Evolutionary conservation across 2,329 filamentous ascomycete species (phyloP).

Genomic region (Cryphonectria carpinicola): DNA sequence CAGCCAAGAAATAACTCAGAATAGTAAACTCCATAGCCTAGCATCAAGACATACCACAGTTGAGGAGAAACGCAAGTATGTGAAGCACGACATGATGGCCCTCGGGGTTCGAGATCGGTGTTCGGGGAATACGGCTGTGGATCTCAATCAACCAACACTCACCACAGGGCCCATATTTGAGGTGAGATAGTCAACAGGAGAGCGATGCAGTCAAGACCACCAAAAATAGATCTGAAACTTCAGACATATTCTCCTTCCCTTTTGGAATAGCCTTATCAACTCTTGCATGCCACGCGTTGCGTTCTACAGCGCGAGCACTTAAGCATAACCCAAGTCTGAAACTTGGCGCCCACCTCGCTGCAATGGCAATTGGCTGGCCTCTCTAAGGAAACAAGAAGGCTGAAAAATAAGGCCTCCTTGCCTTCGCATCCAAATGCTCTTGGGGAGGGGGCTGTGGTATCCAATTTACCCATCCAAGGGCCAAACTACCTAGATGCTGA

Average conservation of each 20-base stretch:
- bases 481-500: background rate
- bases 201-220: background rate
- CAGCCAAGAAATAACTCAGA: background rate
- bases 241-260: background rate
- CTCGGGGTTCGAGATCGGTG: constrained; percentile 12
- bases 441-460: background rate
- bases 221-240: constrained; percentile 4
- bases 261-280: constrained; percentile 4
- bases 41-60: background rate
- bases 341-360: background rate
- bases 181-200: background rate
- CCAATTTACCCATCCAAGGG: background rate
- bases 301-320: background rate
- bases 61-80: background rate
- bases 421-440: background rate
- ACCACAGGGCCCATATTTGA: background rate
- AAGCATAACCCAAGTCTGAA: constrained; percentile 7
- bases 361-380: background rate
- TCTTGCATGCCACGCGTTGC: background rate
- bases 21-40: background rate
- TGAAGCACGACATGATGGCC: background rate
- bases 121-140: constrained; percentile 5
- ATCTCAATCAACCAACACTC: background rate
- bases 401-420: background rate
- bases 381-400: background rate